Conservation (phyloP, 2,329 filamentous ascomycete species). For the Neospermospora avenae region DNA sequence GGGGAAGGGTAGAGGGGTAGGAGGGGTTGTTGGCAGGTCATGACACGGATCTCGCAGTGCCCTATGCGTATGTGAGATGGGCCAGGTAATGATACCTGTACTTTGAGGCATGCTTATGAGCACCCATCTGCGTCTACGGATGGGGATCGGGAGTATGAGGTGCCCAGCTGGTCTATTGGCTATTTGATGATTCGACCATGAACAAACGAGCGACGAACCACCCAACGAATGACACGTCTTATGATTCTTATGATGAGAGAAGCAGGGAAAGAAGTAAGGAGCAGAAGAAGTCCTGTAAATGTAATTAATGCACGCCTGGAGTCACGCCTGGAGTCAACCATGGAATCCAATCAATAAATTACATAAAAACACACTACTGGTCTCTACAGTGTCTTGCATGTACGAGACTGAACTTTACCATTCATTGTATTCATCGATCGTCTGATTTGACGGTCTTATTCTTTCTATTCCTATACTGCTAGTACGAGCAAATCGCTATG, state of each 20-base stretch:
- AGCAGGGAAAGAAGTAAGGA: too few relatives aligned
- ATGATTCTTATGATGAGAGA: not conserved
- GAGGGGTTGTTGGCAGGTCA: not conserved
- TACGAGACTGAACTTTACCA: not conserved
- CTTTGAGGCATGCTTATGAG: not conserved
- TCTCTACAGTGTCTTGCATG: not conserved
- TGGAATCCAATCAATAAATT: not conserved
- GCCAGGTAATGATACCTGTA: not conserved
- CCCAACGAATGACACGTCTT: not conserved
- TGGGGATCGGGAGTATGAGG: not conserved
- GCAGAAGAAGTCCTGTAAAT: not conserved
- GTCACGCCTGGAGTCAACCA: not conserved
- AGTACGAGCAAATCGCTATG: not conserved
- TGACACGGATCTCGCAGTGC: not conserved
- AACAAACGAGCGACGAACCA: not conserved
- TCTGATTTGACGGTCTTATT: too few relatives aligned
- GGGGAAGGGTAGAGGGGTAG: conserved; percentile 8
- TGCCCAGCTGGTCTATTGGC: not conserved
- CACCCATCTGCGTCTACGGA: not conserved
- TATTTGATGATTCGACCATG: not conserved
- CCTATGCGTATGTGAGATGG: not conserved
- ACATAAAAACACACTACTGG: not conserved
- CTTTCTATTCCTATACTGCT: too few relatives aligned
- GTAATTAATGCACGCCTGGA: conserved; percentile 1
- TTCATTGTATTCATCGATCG: too few relatives aligned